Evolutionary conservation across 139 green algal species (phyloP).

Genomic region (Tetraselmis striata): DNA sequence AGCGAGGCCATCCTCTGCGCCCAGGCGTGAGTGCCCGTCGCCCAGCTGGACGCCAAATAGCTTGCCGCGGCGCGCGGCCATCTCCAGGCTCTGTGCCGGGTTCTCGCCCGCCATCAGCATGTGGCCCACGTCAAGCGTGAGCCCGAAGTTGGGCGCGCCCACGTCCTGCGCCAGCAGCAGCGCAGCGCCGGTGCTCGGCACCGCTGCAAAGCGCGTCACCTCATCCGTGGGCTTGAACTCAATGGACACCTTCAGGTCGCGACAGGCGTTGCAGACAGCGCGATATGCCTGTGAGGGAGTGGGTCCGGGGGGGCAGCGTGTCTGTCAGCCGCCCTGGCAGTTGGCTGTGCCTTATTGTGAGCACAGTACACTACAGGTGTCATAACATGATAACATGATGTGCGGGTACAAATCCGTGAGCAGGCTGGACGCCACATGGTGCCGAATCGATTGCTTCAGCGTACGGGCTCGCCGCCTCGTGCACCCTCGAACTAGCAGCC

Average conservation of each 20-base stretch:
- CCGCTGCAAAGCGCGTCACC: slow-evolving; percentile 34
- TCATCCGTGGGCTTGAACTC: slow-evolving; percentile 62
- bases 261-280: slow-evolving; percentile 14
- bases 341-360: too few species aligned
- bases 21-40: slow-evolving; percentile 43
- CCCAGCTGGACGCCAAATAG: slow-evolving; percentile 52
- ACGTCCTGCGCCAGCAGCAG: slow-evolving; percentile 38
- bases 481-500: too few species aligned
- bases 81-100: slow-evolving; percentile 40
- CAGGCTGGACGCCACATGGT: too few species aligned
- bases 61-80: slow-evolving; percentile 26
- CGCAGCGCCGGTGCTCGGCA: slow-evolving; percentile 40
- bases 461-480: too few species aligned
- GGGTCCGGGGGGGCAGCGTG: too few species aligned
- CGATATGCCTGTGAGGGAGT: neutral
- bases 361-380: too few species aligned
- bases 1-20: slow-evolving; percentile 55
- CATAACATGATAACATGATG: too few species aligned
- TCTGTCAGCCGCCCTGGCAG: too few species aligned
- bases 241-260: slow-evolving; percentile 33
- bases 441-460: too few species aligned
- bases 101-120: slow-evolving; percentile 60
- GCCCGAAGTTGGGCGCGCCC: slow-evolving; percentile 41
- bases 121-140: slow-evolving; percentile 62
- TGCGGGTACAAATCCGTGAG: too few species aligned